These are phyloP conservation scores for Pyricularia pennisetigena DNA, from an alignment of 2,329 filamentous ascomycete genomes.

Conservation along the genomic window DNA sequence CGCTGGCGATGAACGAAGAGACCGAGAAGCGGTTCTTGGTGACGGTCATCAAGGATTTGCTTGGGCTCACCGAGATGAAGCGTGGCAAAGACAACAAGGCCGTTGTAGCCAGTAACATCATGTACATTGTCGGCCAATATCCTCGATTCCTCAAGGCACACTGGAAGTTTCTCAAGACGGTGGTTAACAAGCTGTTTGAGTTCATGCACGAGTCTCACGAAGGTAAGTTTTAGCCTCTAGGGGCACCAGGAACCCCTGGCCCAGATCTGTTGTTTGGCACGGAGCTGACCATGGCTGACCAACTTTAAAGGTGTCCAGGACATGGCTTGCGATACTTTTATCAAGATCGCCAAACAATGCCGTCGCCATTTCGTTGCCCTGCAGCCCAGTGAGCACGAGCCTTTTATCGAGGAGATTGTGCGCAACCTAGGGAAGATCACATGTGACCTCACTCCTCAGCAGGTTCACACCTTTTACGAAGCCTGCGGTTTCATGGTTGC, in stretches of 20 bases:
- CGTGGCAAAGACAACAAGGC: constrained; percentile 99
- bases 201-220: constrained; percentile 99
- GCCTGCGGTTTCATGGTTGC: constrained; percentile 99
- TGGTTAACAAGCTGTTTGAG: constrained; percentile 98
- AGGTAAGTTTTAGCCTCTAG: constrained; percentile 42
- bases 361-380: constrained; percentile 93
- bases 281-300: constrained; percentile 8
- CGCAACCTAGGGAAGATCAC: constrained; percentile 94
- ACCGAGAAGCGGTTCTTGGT: constrained; percentile 98
- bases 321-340: constrained; percentile 99
- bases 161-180: constrained; percentile 99
- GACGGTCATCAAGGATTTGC: constrained; percentile 95
- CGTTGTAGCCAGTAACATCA: constrained; percentile 97
- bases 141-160: constrained; percentile 97
- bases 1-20: constrained; percentile 97
- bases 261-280: not conserved
- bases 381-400: constrained; percentile 87
- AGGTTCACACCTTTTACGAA: constrained; percentile 98
- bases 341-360: constrained; percentile 98
- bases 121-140: constrained; percentile 99
- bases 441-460: constrained; percentile 86
- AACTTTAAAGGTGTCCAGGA: constrained; percentile 70
- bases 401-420: constrained; percentile 98
- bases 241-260: not conserved
- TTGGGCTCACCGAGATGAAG: constrained; percentile 98